These are phyloP conservation scores for Micractinium sp. DNA, from an alignment of 139 green algal species.

Conservation along the genomic window DNA sequence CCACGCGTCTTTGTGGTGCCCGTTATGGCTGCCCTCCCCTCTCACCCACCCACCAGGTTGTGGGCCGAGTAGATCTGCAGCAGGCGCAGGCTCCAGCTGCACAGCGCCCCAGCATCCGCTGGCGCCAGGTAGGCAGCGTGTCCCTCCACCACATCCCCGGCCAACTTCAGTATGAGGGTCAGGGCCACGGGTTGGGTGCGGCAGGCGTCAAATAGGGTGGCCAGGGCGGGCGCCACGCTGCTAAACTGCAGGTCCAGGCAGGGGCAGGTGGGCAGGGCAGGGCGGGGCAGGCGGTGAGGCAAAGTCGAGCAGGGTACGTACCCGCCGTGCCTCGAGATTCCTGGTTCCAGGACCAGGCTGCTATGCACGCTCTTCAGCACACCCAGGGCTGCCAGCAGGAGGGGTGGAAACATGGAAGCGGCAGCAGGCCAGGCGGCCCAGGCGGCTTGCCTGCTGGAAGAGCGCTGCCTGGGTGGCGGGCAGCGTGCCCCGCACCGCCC, in stretches of 20 bases:
- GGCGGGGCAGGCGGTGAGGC: neutral
- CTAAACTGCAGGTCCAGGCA: conserved; percentile 28
- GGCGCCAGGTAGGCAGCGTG: conserved; percentile 14
- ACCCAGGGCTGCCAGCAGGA: neutral
- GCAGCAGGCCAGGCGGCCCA: too few species aligned
- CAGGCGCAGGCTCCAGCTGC: conserved; percentile 67
- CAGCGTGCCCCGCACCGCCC: conserved; percentile 58
- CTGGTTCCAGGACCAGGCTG: too few species aligned
- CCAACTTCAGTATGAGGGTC: conserved; percentile 82
- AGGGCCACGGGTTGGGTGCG: conserved; percentile 53
- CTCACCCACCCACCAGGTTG: conserved; percentile 56
- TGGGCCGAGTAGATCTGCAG: conserved; percentile 62
- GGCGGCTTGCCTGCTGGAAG: conserved; percentile 32
- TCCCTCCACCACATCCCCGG: conserved; percentile 75
- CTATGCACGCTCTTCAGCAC: neutral
- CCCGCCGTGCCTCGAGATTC: too few species aligned
- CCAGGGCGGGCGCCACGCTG: conserved; percentile 6
- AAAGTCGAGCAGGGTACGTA: too few species aligned
- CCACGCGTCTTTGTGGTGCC: too few species aligned
- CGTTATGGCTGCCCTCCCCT: too few species aligned
- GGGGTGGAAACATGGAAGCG: too few species aligned
- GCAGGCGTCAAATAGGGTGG: conserved; percentile 54
- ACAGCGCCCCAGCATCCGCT: conserved; percentile 46
- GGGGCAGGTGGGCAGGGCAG: neutral
- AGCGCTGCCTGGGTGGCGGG: conserved; percentile 57